Evolutionary conservation across 352 stramenopile genomes (phyloP), one percentile per base, ranked within the genome.

Genomic region (Pythium plurisporium): DNA sequence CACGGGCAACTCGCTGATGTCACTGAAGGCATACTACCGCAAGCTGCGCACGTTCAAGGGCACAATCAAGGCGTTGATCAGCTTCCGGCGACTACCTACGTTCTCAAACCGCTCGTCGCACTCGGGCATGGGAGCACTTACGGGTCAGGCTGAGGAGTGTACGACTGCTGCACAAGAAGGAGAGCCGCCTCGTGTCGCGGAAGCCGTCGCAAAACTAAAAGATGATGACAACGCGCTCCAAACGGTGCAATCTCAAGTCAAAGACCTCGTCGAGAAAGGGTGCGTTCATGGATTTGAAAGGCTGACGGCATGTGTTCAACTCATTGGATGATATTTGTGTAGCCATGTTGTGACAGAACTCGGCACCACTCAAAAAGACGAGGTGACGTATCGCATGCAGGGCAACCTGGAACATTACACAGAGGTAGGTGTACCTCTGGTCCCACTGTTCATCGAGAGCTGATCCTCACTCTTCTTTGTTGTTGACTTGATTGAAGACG

Each of bases 361-460:
- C 0, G 62, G 79, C 31, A n/a, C 38, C 2, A 56, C 29, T 8
- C 38, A 41, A 7, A 46, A 48, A 5, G 38, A 62, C 8, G 67
- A 78, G 14, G 68, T 92, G 15, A 74, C 70, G 3, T 90, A 89
- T 23, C 70, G 76, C 0, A 64, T 82, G 19, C 82, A 92, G 61
- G 82, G 82, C 40, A 80, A 92, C 41, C 62, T 92, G 15, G 77
- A 86, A 11, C 74, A 81, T 34, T 92, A 92, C 62, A 89, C 79
- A 0, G 64, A 88, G 67, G 82, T 89, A 64, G 5, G n/a, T n/a
- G n/a, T n/a, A n/a, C 41, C n/a, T 11, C 11, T 37, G 31, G 6
- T 15, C 31, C 17, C 31, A 10, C 31, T 37, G 31, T 37, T 15
- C 31, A 10, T 10, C 31, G 11, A 37, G 2, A n/a, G 31, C 31